Percentiles rank a stretch among this genome's conserved stretches.
These are phyloP conservation scores for Dendrocalamus sinicus DNA, from an alignment of 176 grass and related monocot species.

Conservation along the genomic window DNA sequence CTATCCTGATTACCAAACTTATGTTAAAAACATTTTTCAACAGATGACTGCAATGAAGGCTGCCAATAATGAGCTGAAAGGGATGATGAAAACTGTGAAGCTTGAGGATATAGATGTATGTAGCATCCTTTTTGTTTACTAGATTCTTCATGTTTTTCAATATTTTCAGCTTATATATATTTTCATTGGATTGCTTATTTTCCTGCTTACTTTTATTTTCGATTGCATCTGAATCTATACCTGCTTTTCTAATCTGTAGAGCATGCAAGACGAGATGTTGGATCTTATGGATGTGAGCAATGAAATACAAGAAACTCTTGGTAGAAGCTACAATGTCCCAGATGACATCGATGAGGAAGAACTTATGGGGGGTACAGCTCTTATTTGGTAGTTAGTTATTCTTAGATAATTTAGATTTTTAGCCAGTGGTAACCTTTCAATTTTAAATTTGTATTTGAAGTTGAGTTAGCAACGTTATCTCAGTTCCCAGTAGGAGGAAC, in stretches of 20 bases:
- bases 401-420: not conserved
- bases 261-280: conserved; percentile 72
- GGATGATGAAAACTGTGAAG: no score
- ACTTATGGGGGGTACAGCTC: conserved; percentile 77
- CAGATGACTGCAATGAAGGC: no score
- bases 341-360: conserved; percentile 98
- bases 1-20: no score
- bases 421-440: not conserved
- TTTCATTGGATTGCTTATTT: no score
- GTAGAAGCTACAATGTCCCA: conserved; percentile 90
- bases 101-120: conserved; percentile 41
- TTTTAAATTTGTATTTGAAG: not conserved
- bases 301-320: conserved; percentile 98
- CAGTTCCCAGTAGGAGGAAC: not conserved
- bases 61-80: no score
- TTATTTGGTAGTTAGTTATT: conserved; percentile 12
- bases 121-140: conserved; percentile 10
- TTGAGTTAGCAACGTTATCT: not conserved
- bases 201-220: no score
- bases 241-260: no score
- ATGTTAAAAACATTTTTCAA: no score
- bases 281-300: conserved; percentile 96
- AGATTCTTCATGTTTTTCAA: not conserved
- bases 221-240: not conserved
- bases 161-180: no score